These are phyloP conservation scores for Cydonia oblonga DNA, from an alignment of 331 rosid genomes.

Conservation along the genomic window DNA sequence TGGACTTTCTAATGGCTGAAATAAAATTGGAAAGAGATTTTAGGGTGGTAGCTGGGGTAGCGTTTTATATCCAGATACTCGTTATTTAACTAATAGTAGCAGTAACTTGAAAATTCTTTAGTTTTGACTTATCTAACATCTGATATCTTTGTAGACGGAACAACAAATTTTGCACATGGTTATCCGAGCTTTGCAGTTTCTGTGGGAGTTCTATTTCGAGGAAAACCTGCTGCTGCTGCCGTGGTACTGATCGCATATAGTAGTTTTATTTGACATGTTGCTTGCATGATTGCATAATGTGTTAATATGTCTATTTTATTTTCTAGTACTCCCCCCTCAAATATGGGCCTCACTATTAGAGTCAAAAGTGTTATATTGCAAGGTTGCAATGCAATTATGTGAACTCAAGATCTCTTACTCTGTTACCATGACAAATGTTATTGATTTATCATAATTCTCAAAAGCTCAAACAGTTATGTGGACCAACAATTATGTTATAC, in stretches of 20 bases:
- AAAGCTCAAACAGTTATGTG: neutral
- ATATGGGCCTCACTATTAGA: neutral
- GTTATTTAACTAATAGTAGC: slow-evolving; percentile 12
- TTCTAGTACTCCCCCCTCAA: neutral
- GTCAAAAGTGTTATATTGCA: neutral
- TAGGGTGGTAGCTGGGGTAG: neutral
- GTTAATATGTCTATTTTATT: neutral
- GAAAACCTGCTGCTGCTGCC: slow-evolving; percentile 86
- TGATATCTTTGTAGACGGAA: slow-evolving; percentile 59
- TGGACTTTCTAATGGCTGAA: neutral
- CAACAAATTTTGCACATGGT: slow-evolving; percentile 92
- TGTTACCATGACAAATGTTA: neutral
- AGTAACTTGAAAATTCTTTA: neutral
- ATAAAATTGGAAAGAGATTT: neutral
- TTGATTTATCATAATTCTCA: neutral
- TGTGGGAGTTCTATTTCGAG: slow-evolving; percentile 76
- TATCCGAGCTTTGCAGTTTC: slow-evolving; percentile 95
- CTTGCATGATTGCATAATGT: neutral
- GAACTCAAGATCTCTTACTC: neutral
- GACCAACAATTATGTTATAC: neutral
- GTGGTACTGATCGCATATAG: slow-evolving; percentile 44
- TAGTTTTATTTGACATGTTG: neutral
- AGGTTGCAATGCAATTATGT: neutral
- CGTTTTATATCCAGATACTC: neutral
- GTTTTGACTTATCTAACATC: slow-evolving; percentile 16